phyloP scores from a whole-genome alignment of 768 basidiomycete genomes.

The Leccinum fibrillosum region DNA sequence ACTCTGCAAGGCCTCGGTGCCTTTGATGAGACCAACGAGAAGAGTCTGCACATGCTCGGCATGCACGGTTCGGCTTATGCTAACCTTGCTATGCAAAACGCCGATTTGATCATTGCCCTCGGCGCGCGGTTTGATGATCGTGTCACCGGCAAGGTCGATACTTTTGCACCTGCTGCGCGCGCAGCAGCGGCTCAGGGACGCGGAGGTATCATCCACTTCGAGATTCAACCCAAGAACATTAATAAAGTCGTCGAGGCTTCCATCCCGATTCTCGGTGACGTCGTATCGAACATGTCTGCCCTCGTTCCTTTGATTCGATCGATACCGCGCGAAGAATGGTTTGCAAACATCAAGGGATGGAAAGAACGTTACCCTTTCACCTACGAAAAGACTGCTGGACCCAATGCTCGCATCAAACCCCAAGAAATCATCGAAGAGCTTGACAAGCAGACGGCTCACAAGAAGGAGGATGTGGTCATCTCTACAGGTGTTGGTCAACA shows the following conservation, averaged over 20 bases:
- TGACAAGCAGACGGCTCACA: slow-evolving; percentile 70
- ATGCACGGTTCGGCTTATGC: slow-evolving; percentile 99
- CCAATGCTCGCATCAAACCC: slow-evolving; percentile 81
- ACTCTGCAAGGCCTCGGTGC: slow-evolving; percentile 95
- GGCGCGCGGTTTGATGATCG: slow-evolving; percentile 98
- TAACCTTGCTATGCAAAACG: slow-evolving; percentile 96
- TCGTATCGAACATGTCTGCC: slow-evolving; percentile 73
- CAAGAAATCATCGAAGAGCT: slow-evolving; percentile 96
- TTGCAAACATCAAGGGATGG: slow-evolving; percentile 77
- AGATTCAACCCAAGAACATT: slow-evolving; percentile 97
- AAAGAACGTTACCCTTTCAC: slow-evolving; percentile 90
- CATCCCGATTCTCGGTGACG: slow-evolving; percentile 93
- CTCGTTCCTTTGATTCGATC: slow-evolving; percentile 77
- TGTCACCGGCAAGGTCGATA: slow-evolving; percentile 86
- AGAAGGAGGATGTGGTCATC: slow-evolving; percentile 84
- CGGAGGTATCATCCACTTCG: slow-evolving; percentile 99
- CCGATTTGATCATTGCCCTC: slow-evolving; percentile 96
- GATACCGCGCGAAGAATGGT: slow-evolving; percentile 74
- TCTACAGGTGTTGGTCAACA: slow-evolving; percentile 98
- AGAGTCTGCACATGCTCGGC: slow-evolving; percentile 93
- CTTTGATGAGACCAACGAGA: slow-evolving; percentile 87
- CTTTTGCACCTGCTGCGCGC: slow-evolving; percentile 88
- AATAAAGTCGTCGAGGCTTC: slow-evolving; percentile 98
- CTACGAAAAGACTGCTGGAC: slow-evolving; percentile 55
- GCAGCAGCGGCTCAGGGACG: slow-evolving; percentile 81